A percentile compares a stretch with the other conserved stretches of the same genome.
Conservation (phyloP, 192 early-diverging fungal genomes). For the Coemansia sp. region DNA sequence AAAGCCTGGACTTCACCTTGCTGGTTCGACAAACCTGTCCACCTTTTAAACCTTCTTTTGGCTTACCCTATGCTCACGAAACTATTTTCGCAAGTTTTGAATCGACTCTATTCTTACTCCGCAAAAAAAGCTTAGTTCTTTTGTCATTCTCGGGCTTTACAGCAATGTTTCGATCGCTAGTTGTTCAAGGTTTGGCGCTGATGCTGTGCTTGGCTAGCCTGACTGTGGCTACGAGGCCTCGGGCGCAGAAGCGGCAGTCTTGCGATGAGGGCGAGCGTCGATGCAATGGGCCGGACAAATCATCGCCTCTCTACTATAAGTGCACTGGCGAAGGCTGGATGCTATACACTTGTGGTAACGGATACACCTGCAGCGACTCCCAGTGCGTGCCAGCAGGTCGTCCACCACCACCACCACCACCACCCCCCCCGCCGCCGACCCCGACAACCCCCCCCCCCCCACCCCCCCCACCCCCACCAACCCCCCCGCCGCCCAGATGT, state of each 20-base stretch:
- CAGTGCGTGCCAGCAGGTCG: slow-evolving; percentile 17
- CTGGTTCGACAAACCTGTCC: neutral
- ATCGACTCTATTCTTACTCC: neutral
- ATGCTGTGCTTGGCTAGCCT: slow-evolving; percentile 6
- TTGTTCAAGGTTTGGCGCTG: neutral
- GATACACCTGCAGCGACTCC: slow-evolving; percentile 29
- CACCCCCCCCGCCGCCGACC: too few species aligned
- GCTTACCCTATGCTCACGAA: neutral
- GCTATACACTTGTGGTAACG: slow-evolving; percentile 45
- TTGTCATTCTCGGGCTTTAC: neutral
- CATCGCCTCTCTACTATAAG: slow-evolving; percentile 41
- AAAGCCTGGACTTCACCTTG: neutral
- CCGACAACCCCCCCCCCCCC: neutral
- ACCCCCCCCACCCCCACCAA: neutral
- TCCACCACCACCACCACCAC: neutral
- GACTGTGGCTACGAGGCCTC: neutral
- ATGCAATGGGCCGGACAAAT: slow-evolving; percentile 28
- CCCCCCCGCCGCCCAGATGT: too few species aligned
- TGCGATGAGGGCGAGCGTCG: slow-evolving; percentile 37
- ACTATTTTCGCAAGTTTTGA: neutral
- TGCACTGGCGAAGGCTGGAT: slow-evolving; percentile 33
- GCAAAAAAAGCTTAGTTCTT: neutral
- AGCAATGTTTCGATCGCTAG: slow-evolving; percentile 5
- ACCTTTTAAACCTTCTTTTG: neutral
- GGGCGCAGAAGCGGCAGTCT: slow-evolving; percentile 3